phyloP scores from a whole-genome alignment of 768 basidiomycete species.

The Lyophyllum shimeji region DNA sequence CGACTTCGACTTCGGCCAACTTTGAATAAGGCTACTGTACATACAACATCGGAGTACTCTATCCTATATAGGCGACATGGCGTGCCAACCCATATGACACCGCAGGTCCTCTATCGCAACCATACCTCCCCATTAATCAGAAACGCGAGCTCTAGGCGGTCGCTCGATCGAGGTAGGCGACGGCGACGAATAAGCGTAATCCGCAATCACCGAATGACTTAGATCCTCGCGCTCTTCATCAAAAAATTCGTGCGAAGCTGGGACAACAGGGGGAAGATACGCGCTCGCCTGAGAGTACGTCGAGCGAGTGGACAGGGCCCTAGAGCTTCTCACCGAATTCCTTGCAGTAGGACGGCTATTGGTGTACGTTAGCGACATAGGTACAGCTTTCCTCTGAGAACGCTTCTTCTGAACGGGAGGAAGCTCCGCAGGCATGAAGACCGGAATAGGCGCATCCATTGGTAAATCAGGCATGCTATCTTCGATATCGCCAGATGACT shows the following conservation, averaged over 20 bases:
- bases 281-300: not conserved
- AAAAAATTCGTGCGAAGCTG: not conserved
- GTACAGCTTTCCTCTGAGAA: slow-evolving; percentile 8
- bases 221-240: slow-evolving; percentile 2
- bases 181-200: slow-evolving; percentile 9
- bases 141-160: slow-evolving; percentile 2
- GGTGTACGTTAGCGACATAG: slow-evolving; percentile 11
- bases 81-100: no score
- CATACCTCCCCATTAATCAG: not conserved
- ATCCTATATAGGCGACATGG: no score
- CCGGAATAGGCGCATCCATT: slow-evolving; percentile 15
- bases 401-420: slow-evolving; percentile 3
- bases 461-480: slow-evolving; percentile 19
- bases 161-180: not conserved
- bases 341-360: not conserved
- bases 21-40: not conserved
- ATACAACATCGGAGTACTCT: no score
- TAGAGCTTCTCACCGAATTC: slow-evolving; percentile 3
- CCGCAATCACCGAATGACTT: slow-evolving; percentile 6
- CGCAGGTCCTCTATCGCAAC: not conserved
- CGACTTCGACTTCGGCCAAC: not conserved
- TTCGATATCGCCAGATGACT: slow-evolving; percentile 19
- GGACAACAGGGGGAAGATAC: not conserved
- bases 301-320: slow-evolving; percentile 8
- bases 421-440: slow-evolving; percentile 20